These are phyloP conservation scores for Grifola frondosa DNA, from an alignment of 1,284 basidiomycete species.

Conservation along the genomic window DNA sequence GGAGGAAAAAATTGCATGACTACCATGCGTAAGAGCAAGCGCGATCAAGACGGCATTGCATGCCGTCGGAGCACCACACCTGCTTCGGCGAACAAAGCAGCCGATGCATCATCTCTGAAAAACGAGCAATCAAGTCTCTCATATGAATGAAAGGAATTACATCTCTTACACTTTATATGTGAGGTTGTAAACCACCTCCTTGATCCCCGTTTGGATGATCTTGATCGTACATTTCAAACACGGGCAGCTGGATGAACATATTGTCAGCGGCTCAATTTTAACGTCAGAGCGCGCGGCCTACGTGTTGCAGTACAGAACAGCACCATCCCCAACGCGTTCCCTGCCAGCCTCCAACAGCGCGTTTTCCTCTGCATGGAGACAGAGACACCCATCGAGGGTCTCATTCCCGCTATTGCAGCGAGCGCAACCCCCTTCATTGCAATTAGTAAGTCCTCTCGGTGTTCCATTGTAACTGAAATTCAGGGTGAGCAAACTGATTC, in stretches of 20 bases:
- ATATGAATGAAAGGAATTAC: conserved; percentile 5
- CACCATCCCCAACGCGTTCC: conserved; percentile 79
- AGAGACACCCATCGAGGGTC: conserved; percentile 83
- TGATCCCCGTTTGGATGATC: conserved; percentile 94
- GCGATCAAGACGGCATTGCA: conserved; percentile 32
- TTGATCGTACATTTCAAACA: conserved; percentile 96
- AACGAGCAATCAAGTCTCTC: conserved; percentile 1
- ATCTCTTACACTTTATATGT: conserved; percentile 87
- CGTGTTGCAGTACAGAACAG: conserved; percentile 91
- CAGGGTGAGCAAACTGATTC: not conserved
- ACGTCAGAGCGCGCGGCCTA: conserved; percentile 35
- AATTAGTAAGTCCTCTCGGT: conserved; percentile 85
- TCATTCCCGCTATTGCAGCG: conserved; percentile 73
- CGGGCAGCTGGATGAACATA: conserved; percentile 70
- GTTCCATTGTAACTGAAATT: conserved; percentile 89
- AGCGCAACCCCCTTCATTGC: conserved; percentile 85
- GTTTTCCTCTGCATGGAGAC: conserved; percentile 98
- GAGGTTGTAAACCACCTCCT: conserved; percentile 93
- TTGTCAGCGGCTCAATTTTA: conserved; percentile 3
- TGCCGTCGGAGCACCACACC: conserved; percentile 77
- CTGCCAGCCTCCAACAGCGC: conserved; percentile 91
- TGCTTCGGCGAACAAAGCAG: conserved; percentile 73
- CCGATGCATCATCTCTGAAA: conserved; percentile 76
- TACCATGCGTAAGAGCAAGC: not conserved
- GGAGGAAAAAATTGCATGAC: not conserved